Evolutionary conservation across 192 early-diverging fungal genomes (phyloP).

Genomic region (Rhizophagus prolifer): DNA sequence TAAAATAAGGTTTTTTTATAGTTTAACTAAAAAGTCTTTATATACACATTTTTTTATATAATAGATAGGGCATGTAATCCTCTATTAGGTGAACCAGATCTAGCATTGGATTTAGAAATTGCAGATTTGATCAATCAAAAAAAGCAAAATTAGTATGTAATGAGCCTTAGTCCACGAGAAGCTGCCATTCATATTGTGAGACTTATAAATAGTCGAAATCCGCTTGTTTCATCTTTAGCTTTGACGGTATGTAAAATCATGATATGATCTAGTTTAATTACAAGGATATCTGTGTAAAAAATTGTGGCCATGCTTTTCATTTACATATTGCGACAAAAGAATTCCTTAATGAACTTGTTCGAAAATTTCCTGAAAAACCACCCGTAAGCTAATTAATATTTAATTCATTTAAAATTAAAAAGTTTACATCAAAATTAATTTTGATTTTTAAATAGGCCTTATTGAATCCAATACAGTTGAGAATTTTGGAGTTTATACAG

Average conservation of each 20-base stretch:
- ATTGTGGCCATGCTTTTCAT: constrained; percentile 98
- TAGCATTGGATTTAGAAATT: constrained; percentile 91
- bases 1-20: neutral
- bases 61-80: constrained; percentile 82
- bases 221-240: constrained; percentile 61
- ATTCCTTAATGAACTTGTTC: constrained; percentile 94
- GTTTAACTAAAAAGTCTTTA: no score
- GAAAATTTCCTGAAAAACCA: constrained; percentile 89
- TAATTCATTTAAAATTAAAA: neutral
- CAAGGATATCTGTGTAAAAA: constrained; percentile 93
- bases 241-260: constrained; percentile 51
- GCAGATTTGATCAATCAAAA: constrained; percentile 94
- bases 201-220: constrained; percentile 62
- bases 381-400: constrained; percentile 49
- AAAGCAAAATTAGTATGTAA: constrained; percentile 71
- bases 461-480: constrained; percentile 74
- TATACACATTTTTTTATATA: neutral
- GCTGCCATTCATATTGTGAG: constrained; percentile 68
- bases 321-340: constrained; percentile 94
- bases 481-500: constrained; percentile 90
- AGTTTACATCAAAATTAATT: neutral
- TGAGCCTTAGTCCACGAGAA: constrained; percentile 61
- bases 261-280: neutral
- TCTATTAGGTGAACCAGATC: constrained; percentile 69
- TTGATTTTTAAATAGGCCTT: constrained; percentile 39